These are phyloP conservation scores for Ocimum tenuiflorum DNA, from an alignment of 257 asterid species.

Conservation along the genomic window DNA sequence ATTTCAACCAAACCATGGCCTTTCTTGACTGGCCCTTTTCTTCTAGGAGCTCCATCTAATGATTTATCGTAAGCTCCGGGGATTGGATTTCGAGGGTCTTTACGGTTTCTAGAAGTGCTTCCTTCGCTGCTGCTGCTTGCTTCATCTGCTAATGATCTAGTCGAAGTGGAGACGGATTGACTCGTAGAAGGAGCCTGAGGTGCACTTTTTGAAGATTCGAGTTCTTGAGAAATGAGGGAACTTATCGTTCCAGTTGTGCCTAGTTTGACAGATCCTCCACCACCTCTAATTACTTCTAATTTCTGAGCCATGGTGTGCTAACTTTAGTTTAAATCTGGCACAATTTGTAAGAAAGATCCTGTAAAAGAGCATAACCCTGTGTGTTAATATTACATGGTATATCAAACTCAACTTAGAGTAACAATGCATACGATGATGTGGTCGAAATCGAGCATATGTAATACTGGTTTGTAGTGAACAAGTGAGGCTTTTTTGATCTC, in stretches of 20 bases:
- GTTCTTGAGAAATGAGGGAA: constrained; percentile 64
- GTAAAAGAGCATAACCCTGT: constrained; percentile 7
- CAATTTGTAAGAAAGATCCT: constrained; percentile 11
- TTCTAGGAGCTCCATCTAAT: constrained; percentile 51
- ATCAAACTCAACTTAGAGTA: background rate
- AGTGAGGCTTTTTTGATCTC: background rate
- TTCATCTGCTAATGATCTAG: constrained; percentile 30
- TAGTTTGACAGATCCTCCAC: constrained; percentile 71
- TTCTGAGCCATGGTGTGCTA: constrained; percentile 45
- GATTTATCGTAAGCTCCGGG: constrained; percentile 43
- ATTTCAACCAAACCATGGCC: constrained; percentile 47
- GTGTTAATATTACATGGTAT: background rate
- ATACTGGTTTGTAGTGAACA: background rate
- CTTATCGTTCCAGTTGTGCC: constrained; percentile 81
- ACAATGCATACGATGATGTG: background rate
- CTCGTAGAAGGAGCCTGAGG: constrained; percentile 13
- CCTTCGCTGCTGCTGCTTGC: constrained; percentile 44
- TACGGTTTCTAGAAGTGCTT: constrained; percentile 11
- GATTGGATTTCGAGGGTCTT: constrained; percentile 34
- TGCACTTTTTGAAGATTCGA: constrained; percentile 41
- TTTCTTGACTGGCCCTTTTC: constrained; percentile 43
- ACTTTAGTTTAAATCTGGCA: background rate
- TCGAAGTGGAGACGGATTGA: constrained; percentile 19
- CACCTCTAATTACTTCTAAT: constrained; percentile 57
- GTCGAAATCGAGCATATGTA: background rate